Percentiles rank a stretch among this genome's conserved stretches.
Conservation (phyloP, 129 eudicot species). For the Saposhnikovia divaricata region DNA sequence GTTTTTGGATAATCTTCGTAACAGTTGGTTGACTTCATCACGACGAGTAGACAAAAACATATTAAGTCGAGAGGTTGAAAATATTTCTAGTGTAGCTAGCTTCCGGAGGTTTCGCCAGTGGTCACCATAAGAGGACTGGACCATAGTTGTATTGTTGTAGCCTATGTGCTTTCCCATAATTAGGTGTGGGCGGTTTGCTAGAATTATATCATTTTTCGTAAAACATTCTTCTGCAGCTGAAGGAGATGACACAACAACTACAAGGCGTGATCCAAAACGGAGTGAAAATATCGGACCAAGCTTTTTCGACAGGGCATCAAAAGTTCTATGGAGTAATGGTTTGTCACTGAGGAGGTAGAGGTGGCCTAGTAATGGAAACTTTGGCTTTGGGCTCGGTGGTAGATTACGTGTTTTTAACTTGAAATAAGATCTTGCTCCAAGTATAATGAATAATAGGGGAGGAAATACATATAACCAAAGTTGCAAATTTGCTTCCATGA, state of each 20-base stretch:
- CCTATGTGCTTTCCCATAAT: background rate
- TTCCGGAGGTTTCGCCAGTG: background rate
- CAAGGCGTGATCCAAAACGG: background rate
- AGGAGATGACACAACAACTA: background rate
- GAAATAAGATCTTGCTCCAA: background rate
- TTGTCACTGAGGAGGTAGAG: background rate
- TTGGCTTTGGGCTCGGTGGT: background rate
- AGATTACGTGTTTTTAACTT: background rate
- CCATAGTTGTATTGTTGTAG: background rate
- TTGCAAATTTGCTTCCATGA: constrained; percentile 2
- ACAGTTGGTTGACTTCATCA: background rate
- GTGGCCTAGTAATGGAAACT: background rate
- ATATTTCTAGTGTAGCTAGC: constrained; percentile 3
- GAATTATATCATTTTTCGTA: background rate
- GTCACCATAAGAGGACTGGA: background rate
- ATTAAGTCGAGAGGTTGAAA: background rate
- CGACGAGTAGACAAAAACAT: background rate
- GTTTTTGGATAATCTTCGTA: background rate
- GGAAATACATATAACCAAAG: background rate
- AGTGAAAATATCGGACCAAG: background rate
- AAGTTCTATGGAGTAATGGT: background rate
- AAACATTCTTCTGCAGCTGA: background rate
- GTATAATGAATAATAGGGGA: background rate
- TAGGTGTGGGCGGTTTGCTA: background rate
- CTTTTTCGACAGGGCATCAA: background rate